Conservation (phyloP, 192 early-diverging fungal genomes). For the Coemansia sp. region DNA sequence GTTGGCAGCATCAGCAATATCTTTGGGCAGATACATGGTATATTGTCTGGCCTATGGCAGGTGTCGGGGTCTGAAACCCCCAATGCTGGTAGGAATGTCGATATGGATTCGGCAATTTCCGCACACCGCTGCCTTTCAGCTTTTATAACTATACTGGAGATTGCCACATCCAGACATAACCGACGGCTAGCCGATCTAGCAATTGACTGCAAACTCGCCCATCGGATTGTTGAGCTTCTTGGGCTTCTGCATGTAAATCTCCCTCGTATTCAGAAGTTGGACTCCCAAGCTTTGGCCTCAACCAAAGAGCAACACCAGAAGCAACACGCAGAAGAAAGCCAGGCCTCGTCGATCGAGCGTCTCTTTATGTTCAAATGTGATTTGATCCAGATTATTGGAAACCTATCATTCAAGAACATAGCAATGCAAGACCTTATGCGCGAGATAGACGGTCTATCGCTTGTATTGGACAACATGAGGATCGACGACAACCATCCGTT, state of each 20-base stretch:
- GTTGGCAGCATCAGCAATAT: background rate
- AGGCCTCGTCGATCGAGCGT: background rate
- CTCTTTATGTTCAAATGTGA: constrained; percentile 54
- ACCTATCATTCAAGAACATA: constrained; percentile 24
- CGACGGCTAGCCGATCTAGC: constrained; percentile 4
- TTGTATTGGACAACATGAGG: constrained; percentile 47
- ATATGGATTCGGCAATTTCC: constrained; percentile 14
- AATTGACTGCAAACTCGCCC: constrained; percentile 10
- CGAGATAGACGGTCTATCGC: constrained; percentile 40
- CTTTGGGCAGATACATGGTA: background rate
- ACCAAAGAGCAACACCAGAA: background rate
- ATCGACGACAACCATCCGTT: constrained; percentile 56
- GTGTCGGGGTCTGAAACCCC: background rate
- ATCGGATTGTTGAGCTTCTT: constrained; percentile 21
- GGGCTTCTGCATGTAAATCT: constrained; percentile 38
- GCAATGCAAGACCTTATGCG: constrained; percentile 36
- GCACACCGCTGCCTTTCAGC: constrained; percentile 26
- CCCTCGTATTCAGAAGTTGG: constrained; percentile 23
- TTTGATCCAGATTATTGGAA: constrained; percentile 43
- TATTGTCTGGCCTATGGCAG: constrained; percentile 23
- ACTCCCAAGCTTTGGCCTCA: background rate
- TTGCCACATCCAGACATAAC: constrained; percentile 19
- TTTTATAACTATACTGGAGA: constrained; percentile 19
- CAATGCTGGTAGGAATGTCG: background rate
- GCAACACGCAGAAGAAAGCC: background rate